phyloP scores from a whole-genome alignment of 164 flowering plant species.

The Dillenia suffruticosa region DNA sequence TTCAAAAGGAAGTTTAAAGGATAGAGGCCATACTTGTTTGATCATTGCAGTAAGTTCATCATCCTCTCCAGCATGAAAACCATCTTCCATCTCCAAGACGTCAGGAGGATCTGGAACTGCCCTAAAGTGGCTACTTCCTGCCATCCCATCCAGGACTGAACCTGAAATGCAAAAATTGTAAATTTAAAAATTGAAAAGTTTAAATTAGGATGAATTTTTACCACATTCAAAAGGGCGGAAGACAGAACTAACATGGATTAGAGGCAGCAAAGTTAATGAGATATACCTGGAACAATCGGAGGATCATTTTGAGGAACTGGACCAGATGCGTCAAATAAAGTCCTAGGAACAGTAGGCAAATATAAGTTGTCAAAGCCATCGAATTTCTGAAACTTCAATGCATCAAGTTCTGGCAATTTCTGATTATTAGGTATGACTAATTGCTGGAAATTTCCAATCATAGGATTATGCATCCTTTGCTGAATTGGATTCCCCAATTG shows the following conservation, averaged over 20 bases:
- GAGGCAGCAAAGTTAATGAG: too few relatives aligned
- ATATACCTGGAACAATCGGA: too few relatives aligned
- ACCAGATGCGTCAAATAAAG: conserved; percentile 15
- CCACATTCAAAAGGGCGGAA: too few relatives aligned
- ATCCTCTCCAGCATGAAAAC: conserved; percentile 3
- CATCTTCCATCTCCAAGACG: conserved; percentile 1
- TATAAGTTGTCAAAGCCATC: conserved; percentile 30
- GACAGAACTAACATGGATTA: too few relatives aligned
- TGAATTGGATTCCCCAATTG: neutral
- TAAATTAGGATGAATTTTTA: too few relatives aligned
- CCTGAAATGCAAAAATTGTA: too few relatives aligned
- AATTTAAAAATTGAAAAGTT: too few relatives aligned
- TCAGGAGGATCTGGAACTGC: neutral
- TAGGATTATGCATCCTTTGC: conserved; percentile 8
- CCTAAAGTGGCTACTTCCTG: neutral
- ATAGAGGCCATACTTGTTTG: conserved; percentile 8
- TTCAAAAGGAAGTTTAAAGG: neutral
- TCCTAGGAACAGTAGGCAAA: conserved; percentile 19
- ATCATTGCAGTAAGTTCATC: conserved; percentile 18
- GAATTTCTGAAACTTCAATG: conserved; percentile 1
- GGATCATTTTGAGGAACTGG: too few relatives aligned
- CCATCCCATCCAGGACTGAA: too few relatives aligned
- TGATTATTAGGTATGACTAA: conserved; percentile 4
- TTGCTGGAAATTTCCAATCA: conserved; percentile 3
- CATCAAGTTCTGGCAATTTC: conserved; percentile 2